Base-by-base conservation (phyloP, 2,329 filamentous ascomycete species). In the Fusarium citri region DNA sequence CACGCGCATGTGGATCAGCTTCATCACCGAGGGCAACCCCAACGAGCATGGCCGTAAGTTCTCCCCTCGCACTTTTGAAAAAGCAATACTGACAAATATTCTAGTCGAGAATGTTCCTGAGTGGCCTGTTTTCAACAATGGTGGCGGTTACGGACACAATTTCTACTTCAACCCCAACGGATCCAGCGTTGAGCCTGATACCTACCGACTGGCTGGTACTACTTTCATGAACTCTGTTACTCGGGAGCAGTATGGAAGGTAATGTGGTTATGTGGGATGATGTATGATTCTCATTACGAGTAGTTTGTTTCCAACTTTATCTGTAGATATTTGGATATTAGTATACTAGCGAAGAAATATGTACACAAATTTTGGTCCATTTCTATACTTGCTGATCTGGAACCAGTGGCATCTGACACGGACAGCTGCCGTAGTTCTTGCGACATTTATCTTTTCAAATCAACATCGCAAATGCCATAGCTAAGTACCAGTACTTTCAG, bases 1-100 rank as follows among this genome's bases (percentile, higher is more conserved):
- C 1, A 72, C 59, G 15, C 69, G 62, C 26, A 74, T 72, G 69
- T 74, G 72, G 72, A 81, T 84, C 25, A 81, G 79, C 25, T 88
- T 87, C 66, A 69, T 74, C 16, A 49, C 60, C 3, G 69, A 66
- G 26, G 71, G 71, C 10, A 54, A 72, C 25, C 86, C 85, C n/a
- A 86, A 84, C 62, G 66, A 69, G 18, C 72, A 69, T 11, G 49
- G 49, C 5, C 49, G 49, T 53, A 53, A 53, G 49, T 28, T 16
- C 3, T 12, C n/a, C 5, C 8, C 8, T 20, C 26, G 4, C 1
- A 3, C 6, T 1, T 3, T 3, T 3, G 4, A 7, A 7, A 16
- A 3, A 6, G 4, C 7, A 8, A 18, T 15, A 40, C 58, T 71
- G 22, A 72, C 12, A 2, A 2, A 1, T 11, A 6, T 6, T 0